Evolutionary conservation across 305 asterid species (phyloP), one percentile per base, ranked within the genome.

Genomic region (Fraxinus nigra): DNA sequence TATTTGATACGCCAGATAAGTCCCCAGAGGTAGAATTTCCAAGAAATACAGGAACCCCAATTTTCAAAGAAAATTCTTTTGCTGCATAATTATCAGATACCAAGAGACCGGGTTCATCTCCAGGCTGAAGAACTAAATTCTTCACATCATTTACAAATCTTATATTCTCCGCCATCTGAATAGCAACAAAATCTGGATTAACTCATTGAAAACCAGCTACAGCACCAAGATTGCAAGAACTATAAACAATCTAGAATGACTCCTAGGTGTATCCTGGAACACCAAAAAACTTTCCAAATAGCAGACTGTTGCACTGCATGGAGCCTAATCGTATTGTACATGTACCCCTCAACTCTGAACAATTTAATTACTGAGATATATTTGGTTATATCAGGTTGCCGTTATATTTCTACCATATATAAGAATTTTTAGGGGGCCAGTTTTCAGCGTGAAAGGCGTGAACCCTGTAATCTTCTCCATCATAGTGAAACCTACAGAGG

Each of bases 91-190:
- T 87, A 70, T 88, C 89, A 6, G 93, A 81, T 34, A 87, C 83
- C 87, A 91, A 67, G 74, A 82, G 84, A 4, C 93, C 92, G 4
- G 93, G 89, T 63, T 87, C 85, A 74, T 85, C 43, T 78, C 90
- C 94, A 84, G 91, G 87, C 85, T 88, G 91, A 82, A 78, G 82
- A 74, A 93, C 46, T 82, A 90, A 87, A n/a, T 86, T 84, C 84
- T 70, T 80, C 78, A 88, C 97, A 16, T 90, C 92, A 73, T 85
- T 88, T 54, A 92, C 89, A 74, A 93, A 88, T 78, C 90, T 92
- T 59, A 81, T 76, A 72, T 92, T 90, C 90, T 92, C 97, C 84
- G 79, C 61, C 22, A 93, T 87, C 98, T 92, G 89, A 82, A 78
- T 65, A 82, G 69, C 18, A 81, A 76, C 38, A 28, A 75, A 26